phyloP scores from a whole-genome alignment of 306 rosid species.

The Dalbergia cochinchinensis region DNA sequence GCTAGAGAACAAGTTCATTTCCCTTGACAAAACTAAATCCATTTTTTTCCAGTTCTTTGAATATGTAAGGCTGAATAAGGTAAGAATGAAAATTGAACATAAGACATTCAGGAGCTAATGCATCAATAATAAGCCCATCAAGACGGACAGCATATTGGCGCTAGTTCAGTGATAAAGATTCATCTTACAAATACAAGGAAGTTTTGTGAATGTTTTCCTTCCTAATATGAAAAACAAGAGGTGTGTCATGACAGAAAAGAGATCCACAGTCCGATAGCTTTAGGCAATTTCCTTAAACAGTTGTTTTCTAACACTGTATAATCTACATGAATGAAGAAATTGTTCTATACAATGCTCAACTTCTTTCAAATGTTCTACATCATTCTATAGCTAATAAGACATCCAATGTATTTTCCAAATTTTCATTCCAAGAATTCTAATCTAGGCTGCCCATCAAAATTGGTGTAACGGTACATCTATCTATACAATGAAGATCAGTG shows the following conservation, averaged over 20 bases:
- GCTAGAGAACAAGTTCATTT: background rate
- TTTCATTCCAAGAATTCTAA: background rate
- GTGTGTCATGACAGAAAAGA: background rate
- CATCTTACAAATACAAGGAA: background rate
- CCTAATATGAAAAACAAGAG: background rate
- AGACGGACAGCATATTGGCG: background rate
- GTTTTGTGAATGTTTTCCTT: background rate
- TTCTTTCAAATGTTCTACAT: constrained; percentile 19
- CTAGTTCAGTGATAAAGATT: background rate
- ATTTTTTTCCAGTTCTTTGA: background rate
- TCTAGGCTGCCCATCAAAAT: background rate
- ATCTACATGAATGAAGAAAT: background rate
- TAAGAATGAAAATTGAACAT: background rate
- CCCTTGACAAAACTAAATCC: constrained; percentile 20
- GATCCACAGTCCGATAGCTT: background rate
- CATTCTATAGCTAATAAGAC: background rate
- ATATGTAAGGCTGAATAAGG: background rate
- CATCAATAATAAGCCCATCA: background rate
- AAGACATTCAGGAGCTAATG: constrained; percentile 11
- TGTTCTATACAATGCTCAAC: background rate
- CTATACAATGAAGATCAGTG: background rate
- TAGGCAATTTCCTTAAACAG: background rate
- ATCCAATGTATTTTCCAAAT: background rate
- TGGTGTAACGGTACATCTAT: background rate
- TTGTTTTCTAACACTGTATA: background rate